These are phyloP conservation scores for Kingdonia uniflora DNA, from an alignment of 164 flowering plant species.

Conservation along the genomic window DNA sequence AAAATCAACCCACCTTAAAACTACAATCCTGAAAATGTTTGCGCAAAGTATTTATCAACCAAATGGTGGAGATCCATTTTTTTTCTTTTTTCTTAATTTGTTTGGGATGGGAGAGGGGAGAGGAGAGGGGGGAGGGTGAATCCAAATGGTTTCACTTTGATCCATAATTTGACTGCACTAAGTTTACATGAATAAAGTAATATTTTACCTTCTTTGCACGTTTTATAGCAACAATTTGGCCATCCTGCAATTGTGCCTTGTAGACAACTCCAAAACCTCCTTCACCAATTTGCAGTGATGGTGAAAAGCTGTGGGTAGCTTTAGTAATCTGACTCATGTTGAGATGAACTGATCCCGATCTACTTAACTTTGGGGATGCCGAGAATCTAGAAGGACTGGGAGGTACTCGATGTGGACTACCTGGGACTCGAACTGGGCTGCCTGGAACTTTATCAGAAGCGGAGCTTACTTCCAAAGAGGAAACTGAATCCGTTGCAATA, in stretches of 20 bases:
- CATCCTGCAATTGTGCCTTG: constrained; percentile 65
- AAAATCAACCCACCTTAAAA: too few relatives aligned
- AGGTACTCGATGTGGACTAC: constrained; percentile 51
- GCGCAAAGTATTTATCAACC: too few relatives aligned
- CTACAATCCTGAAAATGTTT: too few relatives aligned
- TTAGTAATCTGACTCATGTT: constrained; percentile 49
- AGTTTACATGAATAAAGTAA: too few relatives aligned
- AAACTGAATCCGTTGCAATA: constrained; percentile 48
- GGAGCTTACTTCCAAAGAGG: constrained; percentile 39
- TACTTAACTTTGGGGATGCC: constrained; percentile 51
- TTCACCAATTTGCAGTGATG: constrained; percentile 57
- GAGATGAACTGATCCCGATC: constrained; percentile 68
- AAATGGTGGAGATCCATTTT: too few relatives aligned
- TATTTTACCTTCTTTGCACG: constrained; percentile 74
- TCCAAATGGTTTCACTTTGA: too few relatives aligned
- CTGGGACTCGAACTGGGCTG: constrained; percentile 14
- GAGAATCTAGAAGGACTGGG: constrained; percentile 76
- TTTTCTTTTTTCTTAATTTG: too few relatives aligned
- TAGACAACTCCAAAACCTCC: constrained; percentile 93
- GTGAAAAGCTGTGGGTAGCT: constrained; percentile 78
- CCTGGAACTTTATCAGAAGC: constrained; percentile 49
- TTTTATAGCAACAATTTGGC: constrained; percentile 80
- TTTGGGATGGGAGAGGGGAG: too few relatives aligned
- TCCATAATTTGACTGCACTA: too few relatives aligned
- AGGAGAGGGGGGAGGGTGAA: too few relatives aligned